Base-by-base conservation (phyloP, 805 yeast genomes). In the Pichia eremophila region DNA sequence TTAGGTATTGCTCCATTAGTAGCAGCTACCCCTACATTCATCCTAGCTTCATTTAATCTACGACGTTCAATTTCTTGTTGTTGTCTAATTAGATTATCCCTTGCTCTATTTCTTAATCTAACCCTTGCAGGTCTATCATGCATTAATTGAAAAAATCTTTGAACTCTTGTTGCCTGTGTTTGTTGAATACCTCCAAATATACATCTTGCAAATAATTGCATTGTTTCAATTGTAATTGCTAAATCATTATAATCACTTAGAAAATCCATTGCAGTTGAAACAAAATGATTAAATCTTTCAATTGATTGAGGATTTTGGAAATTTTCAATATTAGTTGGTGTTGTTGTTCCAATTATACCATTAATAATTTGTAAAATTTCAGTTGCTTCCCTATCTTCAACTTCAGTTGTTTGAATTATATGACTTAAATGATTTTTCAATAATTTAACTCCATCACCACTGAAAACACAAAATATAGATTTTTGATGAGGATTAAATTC, bases 401-500 rank as follows among this genome's bases (percentile, higher is more conserved):
- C 63, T 41, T 60, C 63, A 8, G 66, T 62, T 11, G 62, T 53
- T 54, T 62, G 65, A 46, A 61, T 61, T 34, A 63, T 48, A 40
- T 57, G 57, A 17, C 55, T 80, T 42, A 91, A 72, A 61, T 84
- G 82, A 39, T 77, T 79, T 52, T 96, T 76, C 52, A 91, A 71
- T 50, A 79, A 78, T 43, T 72, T 76, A 17, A 93, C 96, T 9
- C 97, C 97, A 50, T 77, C 78, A 2, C 98, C 98, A 34, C 91
- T 82, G 61, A 89, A 93, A 12, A 91, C 99, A 68, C 98, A 91
- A 60, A 93, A 91, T 43, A 85, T 74, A 22, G 81, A 75, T 54
- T 82, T 82, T 64, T 93, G 99, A 57, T 83, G 83, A 47, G 82
- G 86, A 46, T 83, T 89, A 63, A 93, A 90, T 57, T 89, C 97